These are phyloP conservation scores for Teratosphaeriaceae sp. DNA, from an alignment of 2,329 filamentous ascomycete genomes.

Conservation along the genomic window DNA sequence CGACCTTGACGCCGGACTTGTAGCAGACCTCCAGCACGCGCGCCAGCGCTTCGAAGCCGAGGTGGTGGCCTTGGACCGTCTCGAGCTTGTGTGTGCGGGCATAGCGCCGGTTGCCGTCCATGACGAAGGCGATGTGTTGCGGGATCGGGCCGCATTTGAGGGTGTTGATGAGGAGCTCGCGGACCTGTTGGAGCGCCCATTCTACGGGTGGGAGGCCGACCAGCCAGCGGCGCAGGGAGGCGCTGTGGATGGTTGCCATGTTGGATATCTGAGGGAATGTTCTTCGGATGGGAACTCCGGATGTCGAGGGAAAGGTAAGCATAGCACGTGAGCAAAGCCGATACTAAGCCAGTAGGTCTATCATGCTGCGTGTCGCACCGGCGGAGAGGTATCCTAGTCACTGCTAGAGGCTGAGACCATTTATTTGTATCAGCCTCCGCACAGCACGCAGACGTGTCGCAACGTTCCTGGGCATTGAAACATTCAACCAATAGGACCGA, in stretches of 20 bases:
- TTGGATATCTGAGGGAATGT: background rate
- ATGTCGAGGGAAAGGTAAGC: too few relatives aligned
- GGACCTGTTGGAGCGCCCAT: slow-evolving; percentile 72
- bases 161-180: slow-evolving; percentile 81
- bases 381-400: background rate
- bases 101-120: slow-evolving; percentile 96
- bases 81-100: slow-evolving; percentile 87
- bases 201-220: slow-evolving; percentile 84
- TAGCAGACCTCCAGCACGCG: slow-evolving; percentile 97
- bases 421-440: background rate
- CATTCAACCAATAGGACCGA: background rate
- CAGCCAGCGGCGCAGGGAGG: slow-evolving; percentile 65
- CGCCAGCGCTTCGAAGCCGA: slow-evolving; percentile 91
- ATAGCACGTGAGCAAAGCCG: background rate
- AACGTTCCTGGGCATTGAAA: background rate
- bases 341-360: background rate
- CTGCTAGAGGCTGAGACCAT: background rate
- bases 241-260: slow-evolving; percentile 47
- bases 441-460: background rate
- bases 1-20: slow-evolving; percentile 91
- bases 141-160: slow-evolving; percentile 87
- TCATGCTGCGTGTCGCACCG: background rate
- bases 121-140: slow-evolving; percentile 96
- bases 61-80: slow-evolving; percentile 90
- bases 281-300: too few relatives aligned